phyloP scores from a whole-genome alignment of 2,329 filamentous ascomycete genomes.

The Fusarium praegraminearum region DNA sequence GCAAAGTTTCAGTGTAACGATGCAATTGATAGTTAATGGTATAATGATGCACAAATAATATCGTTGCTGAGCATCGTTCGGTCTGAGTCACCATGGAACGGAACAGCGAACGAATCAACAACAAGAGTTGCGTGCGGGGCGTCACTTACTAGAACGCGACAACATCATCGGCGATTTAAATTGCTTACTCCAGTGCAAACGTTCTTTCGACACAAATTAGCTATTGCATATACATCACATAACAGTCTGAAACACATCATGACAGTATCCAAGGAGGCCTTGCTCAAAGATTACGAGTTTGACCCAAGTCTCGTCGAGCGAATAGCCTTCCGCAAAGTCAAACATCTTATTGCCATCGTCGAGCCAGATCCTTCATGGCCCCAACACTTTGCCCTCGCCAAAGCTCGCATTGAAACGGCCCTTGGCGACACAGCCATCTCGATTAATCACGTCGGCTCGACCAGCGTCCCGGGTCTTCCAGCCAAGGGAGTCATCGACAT shows the following conservation, averaged over 20 bases:
- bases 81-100: not conserved
- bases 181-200: too few relatives aligned
- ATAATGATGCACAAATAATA: not conserved
- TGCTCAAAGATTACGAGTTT: constrained; percentile 47
- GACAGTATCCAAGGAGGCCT: constrained; percentile 40
- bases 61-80: not conserved
- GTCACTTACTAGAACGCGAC: not conserved
- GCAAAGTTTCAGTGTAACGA: not conserved
- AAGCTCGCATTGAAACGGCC: constrained; percentile 52
- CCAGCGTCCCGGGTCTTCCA: constrained; percentile 61
- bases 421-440: constrained; percentile 53
- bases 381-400: constrained; percentile 47
- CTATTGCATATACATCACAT: not conserved
- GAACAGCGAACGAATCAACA: not conserved
- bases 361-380: constrained; percentile 56
- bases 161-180: not conserved
- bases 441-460: constrained; percentile 63
- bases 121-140: not conserved
- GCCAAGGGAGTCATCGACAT: constrained; percentile 67
- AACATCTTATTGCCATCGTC: constrained; percentile 49
- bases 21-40: not conserved
- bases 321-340: constrained; percentile 44
- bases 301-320: constrained; percentile 42
- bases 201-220: accelerated
- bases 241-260: constrained; percentile 10